phyloP scores from a whole-genome alignment of 108 stramenopile species.

The Phaeodactylum tricornutum region DNA sequence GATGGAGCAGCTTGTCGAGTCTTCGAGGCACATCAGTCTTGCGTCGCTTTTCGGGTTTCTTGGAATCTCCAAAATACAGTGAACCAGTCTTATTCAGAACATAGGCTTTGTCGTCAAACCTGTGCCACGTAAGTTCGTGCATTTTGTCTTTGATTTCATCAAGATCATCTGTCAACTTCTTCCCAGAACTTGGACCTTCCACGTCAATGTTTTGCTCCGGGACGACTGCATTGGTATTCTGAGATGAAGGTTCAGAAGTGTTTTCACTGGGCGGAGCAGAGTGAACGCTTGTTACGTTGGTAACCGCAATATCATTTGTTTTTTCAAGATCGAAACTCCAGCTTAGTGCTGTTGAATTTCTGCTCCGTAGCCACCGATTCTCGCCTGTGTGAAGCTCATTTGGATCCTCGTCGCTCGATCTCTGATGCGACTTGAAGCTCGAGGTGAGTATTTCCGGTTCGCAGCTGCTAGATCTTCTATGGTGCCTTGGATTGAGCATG shows the following conservation, averaged over 20 bases:
- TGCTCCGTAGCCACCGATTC: constrained; percentile 11
- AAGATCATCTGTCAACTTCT: constrained; percentile 27
- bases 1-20: constrained; percentile 15
- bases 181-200: constrained; percentile 9
- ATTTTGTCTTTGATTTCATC: constrained; percentile 29
- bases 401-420: no score
- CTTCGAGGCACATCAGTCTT: constrained; percentile 11
- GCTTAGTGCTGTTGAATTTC: constrained; percentile 28
- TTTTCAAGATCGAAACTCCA: neutral
- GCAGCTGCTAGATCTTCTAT: no score
- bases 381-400: neutral
- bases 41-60: constrained; percentile 7
- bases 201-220: constrained; percentile 25
- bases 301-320: neutral
- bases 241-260: neutral
- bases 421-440: no score
- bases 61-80: constrained; percentile 23
- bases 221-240: neutral
- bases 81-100: constrained; percentile 12
- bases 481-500: no score
- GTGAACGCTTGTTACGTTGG: neutral
- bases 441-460: no score
- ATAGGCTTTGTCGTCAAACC: constrained; percentile 33
- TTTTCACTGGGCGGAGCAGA: neutral
- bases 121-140: constrained; percentile 25